Evolutionary conservation across 1,284 basidiomycete species (phyloP), one percentile per base, ranked within the genome.

Genomic region (Chondrostereum purpureum): DNA sequence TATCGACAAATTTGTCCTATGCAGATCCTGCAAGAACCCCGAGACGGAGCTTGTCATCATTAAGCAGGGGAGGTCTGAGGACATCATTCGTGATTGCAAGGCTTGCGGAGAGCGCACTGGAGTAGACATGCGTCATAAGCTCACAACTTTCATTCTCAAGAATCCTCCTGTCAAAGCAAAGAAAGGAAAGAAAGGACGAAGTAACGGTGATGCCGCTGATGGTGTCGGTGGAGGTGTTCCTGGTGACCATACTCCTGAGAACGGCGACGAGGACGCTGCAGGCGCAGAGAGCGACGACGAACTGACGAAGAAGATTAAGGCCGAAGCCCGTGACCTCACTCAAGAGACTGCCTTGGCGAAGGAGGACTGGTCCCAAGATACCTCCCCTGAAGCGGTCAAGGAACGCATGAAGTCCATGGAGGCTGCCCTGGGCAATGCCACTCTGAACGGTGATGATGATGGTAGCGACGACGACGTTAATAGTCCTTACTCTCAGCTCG

Each of bases 1-100:
- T 75, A 99, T 99, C 70, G 89, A 91, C 55, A 97, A 97, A 67
- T 99, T 97, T 60, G 93, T 99, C 44, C 85, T 99, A 20, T 99
- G 96, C 72, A 87, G 85, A 53, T 81, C 87, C 34, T 99, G 96
- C 88, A 98, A 98, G 76, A 99, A 99, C 65, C 96, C 96, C 18
- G 96, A 99, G 72, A 99, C 96, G 35, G 95, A 98, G 60, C 80
- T 98, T 43, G 73, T 94, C 69, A 84, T 98, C 62, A 81, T 89
- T 60, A 92, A 90, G 66, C 78, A 47, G 39, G 76, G 75, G 41
- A 67, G 76, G 20, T 63, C 73, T 48, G 94, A 97, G 60, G 78
- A 86, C 56, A 95, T 99, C 63, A 81, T 89, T 55, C 82, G 94
- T 51, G 93, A 99, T 67, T 99, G 95, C 78, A 99, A 99, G 70